Percentiles rank a stretch among this genome's conserved stretches.
Conservation (phyloP, 257 asterid species). For the Solanum lignicaule region DNA sequence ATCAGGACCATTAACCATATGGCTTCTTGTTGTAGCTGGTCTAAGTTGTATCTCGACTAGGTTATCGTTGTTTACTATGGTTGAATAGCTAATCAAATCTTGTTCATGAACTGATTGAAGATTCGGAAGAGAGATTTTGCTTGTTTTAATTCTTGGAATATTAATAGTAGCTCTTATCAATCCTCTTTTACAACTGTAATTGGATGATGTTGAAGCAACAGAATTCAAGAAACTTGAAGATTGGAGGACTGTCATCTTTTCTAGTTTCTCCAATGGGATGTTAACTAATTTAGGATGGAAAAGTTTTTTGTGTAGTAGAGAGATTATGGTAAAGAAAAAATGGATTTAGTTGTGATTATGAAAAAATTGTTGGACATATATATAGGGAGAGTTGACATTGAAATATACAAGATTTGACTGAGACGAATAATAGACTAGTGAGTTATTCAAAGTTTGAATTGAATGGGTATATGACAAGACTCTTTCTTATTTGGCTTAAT, state of each 20-base stretch:
- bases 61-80: not conserved
- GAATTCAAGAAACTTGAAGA: not conserved
- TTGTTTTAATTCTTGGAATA: not conserved
- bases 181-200: not conserved
- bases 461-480: not conserved
- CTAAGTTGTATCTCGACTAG: not conserved
- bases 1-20: constrained; percentile 3
- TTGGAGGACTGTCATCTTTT: not conserved
- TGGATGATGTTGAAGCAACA: not conserved
- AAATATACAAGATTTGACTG: not conserved
- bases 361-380: not conserved
- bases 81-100: not conserved
- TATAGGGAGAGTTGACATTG: not conserved
- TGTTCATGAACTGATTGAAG: not conserved
- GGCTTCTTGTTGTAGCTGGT: not conserved
- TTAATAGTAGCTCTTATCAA: not conserved
- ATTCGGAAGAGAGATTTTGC: not conserved
- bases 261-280: not conserved
- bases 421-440: not conserved
- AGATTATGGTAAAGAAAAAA: not conserved
- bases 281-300: not conserved
- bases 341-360: not conserved
- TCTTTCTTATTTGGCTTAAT: not conserved
- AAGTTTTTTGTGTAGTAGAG: not conserved
- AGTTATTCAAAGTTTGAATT: not conserved